Conservation (phyloP, 129 eudicot species). For the Gnaphalium uliginosum region DNA sequence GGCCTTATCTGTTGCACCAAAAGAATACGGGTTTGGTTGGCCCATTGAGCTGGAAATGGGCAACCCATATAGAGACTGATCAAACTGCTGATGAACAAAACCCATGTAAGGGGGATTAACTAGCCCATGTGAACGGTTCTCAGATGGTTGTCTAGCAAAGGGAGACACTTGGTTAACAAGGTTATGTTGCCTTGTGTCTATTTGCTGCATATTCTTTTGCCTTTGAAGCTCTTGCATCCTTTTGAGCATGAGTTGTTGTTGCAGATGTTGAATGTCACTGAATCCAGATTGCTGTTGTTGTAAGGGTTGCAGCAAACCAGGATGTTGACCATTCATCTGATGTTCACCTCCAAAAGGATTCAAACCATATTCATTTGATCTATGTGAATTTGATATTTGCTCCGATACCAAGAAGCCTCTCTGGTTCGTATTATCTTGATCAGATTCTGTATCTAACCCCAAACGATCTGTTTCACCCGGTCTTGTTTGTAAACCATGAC, state of each 20-base stretch:
- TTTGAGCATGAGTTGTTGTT: conserved; percentile 67
- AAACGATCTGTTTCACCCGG: conserved; percentile 60
- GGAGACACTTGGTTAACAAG: conserved; percentile 40
- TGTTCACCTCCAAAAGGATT: conserved; percentile 80
- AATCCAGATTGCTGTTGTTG: conserved; percentile 67
- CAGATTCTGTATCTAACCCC: conserved; percentile 63
- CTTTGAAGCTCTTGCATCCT: conserved; percentile 89
- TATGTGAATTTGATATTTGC: conserved; percentile 34
- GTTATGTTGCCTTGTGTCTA: conserved; percentile 46
- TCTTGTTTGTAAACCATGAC: conserved; percentile 47
- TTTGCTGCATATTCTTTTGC: conserved; percentile 75
- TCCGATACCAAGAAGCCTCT: conserved; percentile 50
- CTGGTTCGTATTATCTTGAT: conserved; percentile 42
- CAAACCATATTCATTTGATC: conserved; percentile 52
- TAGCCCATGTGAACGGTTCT: conserved; percentile 39
- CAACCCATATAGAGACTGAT: conserved; percentile 76
- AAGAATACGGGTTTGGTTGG: conserved; percentile 42
- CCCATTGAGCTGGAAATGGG: conserved; percentile 60
- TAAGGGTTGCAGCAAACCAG: conserved; percentile 56
- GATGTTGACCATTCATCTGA: conserved; percentile 59
- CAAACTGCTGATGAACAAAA: conserved; percentile 60
- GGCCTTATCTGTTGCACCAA: conserved; percentile 29
- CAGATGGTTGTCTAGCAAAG: conserved; percentile 48
- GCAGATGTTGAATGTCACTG: conserved; percentile 64
- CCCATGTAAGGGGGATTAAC: conserved; percentile 49